Base-by-base conservation (phyloP, 371 early-diverging fungal species). In the Rhizopus stolonifer region DNA sequence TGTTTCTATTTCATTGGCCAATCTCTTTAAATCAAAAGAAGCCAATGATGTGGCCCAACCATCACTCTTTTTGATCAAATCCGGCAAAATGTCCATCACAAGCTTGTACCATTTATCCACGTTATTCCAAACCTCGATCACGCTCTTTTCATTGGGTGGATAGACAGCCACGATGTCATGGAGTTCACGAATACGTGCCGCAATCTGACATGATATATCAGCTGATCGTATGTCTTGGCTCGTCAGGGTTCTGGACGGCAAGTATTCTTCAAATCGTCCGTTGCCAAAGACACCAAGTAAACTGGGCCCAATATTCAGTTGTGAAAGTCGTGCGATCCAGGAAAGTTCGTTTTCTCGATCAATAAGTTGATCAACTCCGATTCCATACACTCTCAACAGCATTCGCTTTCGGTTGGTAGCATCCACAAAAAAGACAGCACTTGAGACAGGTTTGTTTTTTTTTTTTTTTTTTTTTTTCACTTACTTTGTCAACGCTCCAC, bases 241-340 rank as follows among this genome's bases (percentile, higher is more conserved):
- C 0, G 81, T 85, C 40, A 94, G 62, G 0, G 93, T 92, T 0
- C 70, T 74, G 15, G 90, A 87, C 31, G 89, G 84, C 4, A 95
- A 71, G 57, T 82, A 95, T 61, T 94, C 78, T 56, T 95, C 95
- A 42, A 95, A 78, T 9, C 95, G 81, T 9, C 95, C 95, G 56
- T 95, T 95, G 21, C 78, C 80, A 60, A 94, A 95, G 6, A 83
- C 80, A 0, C 85, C 91, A 13, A 92, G 67, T n/a, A 95, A 60
- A 14, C 71, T 72, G 1, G 95, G 90, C 2, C 94, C 92, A 26
- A 90, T 81, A 0, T 85, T 85, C 46, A 72, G 56, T 2, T 68
- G 62, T 4, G 92, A 88, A 24, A 95, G 61, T 31, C 86, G 82
- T 39, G 73, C 67, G 22, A 94, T 70, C 90, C 91, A 93, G 23